These are phyloP conservation scores for Antitrichia curtipendula DNA, from an alignment of 225 moss, liverwort and hornwort species.

Conservation along the genomic window DNA sequence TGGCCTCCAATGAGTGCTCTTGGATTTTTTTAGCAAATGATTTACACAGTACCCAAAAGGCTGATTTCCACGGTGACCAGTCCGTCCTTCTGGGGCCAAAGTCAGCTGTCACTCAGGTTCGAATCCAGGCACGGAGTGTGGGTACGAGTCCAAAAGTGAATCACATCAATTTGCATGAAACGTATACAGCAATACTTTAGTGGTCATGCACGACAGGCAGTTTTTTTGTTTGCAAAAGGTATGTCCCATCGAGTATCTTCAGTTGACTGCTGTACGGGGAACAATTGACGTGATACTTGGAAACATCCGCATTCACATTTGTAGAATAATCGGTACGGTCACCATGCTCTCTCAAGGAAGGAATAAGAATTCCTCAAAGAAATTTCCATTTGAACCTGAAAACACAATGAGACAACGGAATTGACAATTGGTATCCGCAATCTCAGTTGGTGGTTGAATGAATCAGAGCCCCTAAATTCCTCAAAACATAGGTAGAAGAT, in stretches of 20 bases:
- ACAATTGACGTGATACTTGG: not conserved
- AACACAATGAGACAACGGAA: not conserved
- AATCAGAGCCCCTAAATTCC: not conserved
- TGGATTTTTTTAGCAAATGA: not conserved
- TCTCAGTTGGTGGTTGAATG: not conserved
- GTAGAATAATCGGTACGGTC: not conserved
- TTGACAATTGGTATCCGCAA: not conserved
- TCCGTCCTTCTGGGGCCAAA: not conserved
- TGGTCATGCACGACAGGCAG: not conserved
- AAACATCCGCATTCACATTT: not conserved
- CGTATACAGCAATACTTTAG: not conserved
- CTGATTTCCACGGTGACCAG: not conserved
- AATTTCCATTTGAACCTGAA: not conserved
- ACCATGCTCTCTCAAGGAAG: not conserved
- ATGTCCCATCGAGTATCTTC: not conserved
- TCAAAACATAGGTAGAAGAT: not conserved
- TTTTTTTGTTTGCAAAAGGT: not conserved
- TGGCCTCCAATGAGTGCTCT: not conserved
- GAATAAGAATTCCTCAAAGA: not conserved
- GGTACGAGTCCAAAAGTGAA: not conserved
- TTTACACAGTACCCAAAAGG: not conserved
- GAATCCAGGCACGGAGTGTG: not conserved
- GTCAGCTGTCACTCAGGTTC: not conserved
- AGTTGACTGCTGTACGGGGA: not conserved
- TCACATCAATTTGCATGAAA: not conserved